These are phyloP conservation scores for Eucalyptus polyanthemos DNA, from an alignment of 345 rosid species.

Conservation along the genomic window DNA sequence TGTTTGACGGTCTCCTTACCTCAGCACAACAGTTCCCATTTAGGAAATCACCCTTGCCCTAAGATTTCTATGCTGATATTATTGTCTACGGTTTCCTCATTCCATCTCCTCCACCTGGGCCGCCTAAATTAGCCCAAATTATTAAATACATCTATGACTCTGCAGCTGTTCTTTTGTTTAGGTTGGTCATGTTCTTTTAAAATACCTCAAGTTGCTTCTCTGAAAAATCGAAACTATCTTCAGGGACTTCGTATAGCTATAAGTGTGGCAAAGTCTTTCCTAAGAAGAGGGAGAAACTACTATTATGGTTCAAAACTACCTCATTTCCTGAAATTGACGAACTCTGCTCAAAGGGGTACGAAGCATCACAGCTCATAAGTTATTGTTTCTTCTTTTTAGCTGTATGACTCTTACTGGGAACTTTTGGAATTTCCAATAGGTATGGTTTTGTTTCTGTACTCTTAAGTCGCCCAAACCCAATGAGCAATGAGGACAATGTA, in stretches of 20 bases:
- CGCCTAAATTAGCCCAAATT: neutral
- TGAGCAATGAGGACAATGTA: slow-evolving; percentile 29
- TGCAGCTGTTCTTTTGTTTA: neutral
- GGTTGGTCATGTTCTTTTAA: neutral
- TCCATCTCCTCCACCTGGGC: neutral
- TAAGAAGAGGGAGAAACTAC: slow-evolving; percentile 42
- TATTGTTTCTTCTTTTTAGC: neutral
- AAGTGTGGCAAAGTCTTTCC: slow-evolving; percentile 26
- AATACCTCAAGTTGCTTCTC: neutral
- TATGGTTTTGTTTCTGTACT: slow-evolving; percentile 36
- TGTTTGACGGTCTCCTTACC: neutral
- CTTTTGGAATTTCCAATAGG: slow-evolving; percentile 25
- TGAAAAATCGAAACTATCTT: neutral
- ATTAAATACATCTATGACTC: neutral
- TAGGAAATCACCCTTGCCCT: neutral
- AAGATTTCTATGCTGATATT: neutral
- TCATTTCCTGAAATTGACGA: slow-evolving; percentile 34
- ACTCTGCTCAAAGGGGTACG: slow-evolving; percentile 43
- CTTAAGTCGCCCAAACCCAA: slow-evolving; percentile 36
- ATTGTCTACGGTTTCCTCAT: neutral
- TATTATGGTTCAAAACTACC: slow-evolving; percentile 31
- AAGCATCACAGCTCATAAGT: neutral
- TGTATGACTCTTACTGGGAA: slow-evolving; percentile 2
- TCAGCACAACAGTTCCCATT: neutral
- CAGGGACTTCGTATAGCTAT: slow-evolving; percentile 20